Base-by-base conservation (phyloP, 208 protist species). In the Angomonas deanei region DNA sequence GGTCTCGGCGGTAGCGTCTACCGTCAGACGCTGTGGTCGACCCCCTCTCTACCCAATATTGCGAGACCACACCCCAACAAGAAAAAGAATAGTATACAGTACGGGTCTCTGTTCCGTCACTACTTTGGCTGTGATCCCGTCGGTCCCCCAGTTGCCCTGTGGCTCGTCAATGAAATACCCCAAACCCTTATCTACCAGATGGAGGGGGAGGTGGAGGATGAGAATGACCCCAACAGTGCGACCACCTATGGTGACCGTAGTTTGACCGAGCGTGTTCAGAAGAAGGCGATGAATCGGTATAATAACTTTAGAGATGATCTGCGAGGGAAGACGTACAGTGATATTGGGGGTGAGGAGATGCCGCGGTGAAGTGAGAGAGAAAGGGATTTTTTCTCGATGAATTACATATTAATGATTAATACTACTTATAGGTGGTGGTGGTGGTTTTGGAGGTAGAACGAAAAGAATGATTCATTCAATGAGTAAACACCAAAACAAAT, bases 231-330 rank as follows among this genome's bases (percentile, higher is more conserved):
- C 30, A 88, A 91, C 76, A 91, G 82, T 70, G 83, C 82, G n/a
- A 89, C 84, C 28, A 94, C 80, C 30, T 91, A 89, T 42, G 87
- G 84, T 4, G 84, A 93, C 52, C 82, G 84, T 15, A 87, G 80
- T 2, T 62, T 93, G 30, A 89, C 80, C 3, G 85, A 88, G 64
- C 74, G 88, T 0, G 85, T 94, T 58, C 84, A 91, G 78, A 92
- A 92, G 55, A 94, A 92, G 78, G 88, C 88, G 28, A 94, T 94
- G 88, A 94, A 94, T 59, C 74, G 88, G 0, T 92, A 92, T 61
- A 88, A 90, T 70, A 74, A 68, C 5, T 94, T 94, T 49, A 77
- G 88, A 13, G 81, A 92, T 55, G 85, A 94, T 26, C 63, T 94
- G 38, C 85, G 88, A 17, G 71, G 67, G 42, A 92, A 87, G 53